Evolutionary conservation across 2,329 filamentous ascomycete genomes (phyloP).

Genomic region (Gaeumannomyces sp.): DNA sequence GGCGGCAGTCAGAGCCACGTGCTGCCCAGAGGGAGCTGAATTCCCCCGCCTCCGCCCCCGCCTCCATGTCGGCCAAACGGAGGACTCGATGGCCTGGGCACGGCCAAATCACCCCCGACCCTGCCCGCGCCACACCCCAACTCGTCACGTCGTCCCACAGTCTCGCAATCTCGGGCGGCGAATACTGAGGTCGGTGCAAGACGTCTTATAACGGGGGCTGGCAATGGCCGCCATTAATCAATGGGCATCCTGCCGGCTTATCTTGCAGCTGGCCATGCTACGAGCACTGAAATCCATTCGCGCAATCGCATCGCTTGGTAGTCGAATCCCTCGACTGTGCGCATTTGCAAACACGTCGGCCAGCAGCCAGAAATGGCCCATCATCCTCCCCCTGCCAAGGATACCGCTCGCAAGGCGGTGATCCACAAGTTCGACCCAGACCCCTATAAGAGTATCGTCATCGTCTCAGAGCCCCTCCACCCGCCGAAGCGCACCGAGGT

Average conservation of each 20-base stretch:
- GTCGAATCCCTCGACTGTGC: too few species aligned
- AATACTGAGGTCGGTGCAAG: too few species aligned
- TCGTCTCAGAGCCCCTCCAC: constrained; percentile 28
- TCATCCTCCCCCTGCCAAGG: too few species aligned
- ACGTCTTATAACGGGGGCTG: background rate
- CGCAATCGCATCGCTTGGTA: too few species aligned
- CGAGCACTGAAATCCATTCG: too few species aligned
- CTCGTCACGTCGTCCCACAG: background rate
- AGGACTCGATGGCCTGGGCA: background rate
- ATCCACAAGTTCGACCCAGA: constrained; percentile 36
- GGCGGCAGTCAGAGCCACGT: background rate
- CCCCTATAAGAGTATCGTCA: constrained; percentile 24
- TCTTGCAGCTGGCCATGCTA: too few species aligned
- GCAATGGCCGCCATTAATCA: too few species aligned
- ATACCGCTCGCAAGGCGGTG: constrained; percentile 36
- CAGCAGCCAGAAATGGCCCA: too few species aligned
- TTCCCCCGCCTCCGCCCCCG: too few species aligned
- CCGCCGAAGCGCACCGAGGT: constrained; percentile 37
- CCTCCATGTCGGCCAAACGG: background rate
- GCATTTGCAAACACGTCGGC: too few species aligned
- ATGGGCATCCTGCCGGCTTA: too few species aligned
- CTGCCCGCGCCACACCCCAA: background rate
- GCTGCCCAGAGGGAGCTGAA: background rate
- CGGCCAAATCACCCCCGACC: background rate
- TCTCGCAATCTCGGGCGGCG: background rate